A percentile compares a stretch with the other conserved stretches of the same genome.
phyloP scores from a whole-genome alignment of 768 basidiomycete species.

The Phylloporus sp. region DNA sequence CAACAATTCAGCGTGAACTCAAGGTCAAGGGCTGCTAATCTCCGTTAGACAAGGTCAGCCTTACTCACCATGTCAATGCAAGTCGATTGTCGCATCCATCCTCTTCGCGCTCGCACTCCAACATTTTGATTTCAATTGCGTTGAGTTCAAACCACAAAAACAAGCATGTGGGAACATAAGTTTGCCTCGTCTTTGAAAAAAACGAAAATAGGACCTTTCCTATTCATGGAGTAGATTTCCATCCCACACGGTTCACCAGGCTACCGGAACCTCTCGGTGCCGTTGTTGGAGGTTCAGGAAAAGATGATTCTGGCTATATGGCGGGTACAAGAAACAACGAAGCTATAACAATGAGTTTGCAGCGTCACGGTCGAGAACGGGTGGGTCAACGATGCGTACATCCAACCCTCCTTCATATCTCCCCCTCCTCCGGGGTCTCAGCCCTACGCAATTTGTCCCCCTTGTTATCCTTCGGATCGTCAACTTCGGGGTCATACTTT shows the following conservation, averaged over 20 bases:
- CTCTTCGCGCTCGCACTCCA: not conserved
- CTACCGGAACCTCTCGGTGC: not conserved
- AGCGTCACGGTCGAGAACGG: not conserved
- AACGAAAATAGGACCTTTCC: slow-evolving; percentile 2
- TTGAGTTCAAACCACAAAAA: slow-evolving; percentile 1
- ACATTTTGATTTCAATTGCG: not conserved
- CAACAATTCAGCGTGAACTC: not conserved
- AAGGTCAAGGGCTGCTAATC: not conserved
- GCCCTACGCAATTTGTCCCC: slow-evolving; percentile 42
- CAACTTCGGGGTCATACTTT: slow-evolving; percentile 46
- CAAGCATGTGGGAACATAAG: not conserved
- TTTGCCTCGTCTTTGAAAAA: slow-evolving; percentile 7
- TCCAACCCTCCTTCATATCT: slow-evolving; percentile 49
- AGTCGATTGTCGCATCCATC: not conserved
- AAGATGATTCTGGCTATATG: not conserved
- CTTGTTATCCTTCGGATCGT: slow-evolving; percentile 40
- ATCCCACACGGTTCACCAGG: not conserved
- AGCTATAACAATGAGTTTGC: slow-evolving; percentile 2
- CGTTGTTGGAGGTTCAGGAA: not conserved
- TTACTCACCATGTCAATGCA: slow-evolving; percentile 8
- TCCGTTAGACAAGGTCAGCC: not conserved
- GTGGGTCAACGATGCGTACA: slow-evolving; percentile 6
- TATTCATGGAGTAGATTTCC: not conserved
- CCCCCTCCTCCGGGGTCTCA: slow-evolving; percentile 85
- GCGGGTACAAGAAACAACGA: not conserved